Base-by-base conservation (phyloP, 805 yeast species). In the Candida fluviatilis region DNA sequence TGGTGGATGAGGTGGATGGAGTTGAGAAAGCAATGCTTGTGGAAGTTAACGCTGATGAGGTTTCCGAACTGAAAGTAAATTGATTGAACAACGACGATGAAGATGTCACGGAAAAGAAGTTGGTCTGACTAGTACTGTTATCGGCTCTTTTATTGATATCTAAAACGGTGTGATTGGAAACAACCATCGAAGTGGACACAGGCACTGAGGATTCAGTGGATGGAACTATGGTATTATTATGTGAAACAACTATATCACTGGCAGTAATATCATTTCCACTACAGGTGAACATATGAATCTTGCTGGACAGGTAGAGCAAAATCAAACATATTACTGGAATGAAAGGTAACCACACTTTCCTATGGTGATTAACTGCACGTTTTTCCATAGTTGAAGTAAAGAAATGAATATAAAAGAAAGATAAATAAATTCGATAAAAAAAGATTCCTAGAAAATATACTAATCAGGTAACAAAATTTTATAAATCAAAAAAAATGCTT, bases 1-100 rank as follows among this genome's bases (percentile, higher is more conserved):
- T 16, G 12, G 33, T 17, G 8, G 32, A 15, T 13, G 31, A 31
- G 3, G 31, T 12, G 4, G 29, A 15, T 21, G 27, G 13, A 24
- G 26, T 14, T 31, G 27, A 14, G 32, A 34, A 12, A 27, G 18
- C 13, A 36, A 31, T 14, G 24, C 29, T 12, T 11, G n/a, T n/a
- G n/a, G n/a, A n/a, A n/a, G n/a, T n/a, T n/a, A n/a, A n/a, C n/a
- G n/a, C n/a, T n/a, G n/a, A n/a, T n/a, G n/a, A 26, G 11, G 14
- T 26, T 12, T 26, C 30, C 6, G 30, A 26, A n/a, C 14, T 26
- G 16, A 26, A n/a, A 5, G 30, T 23, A 10, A 10, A 23, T 23
- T 23, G 26, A 23, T 23, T 23, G 26, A 23, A 10, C 12, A 12
- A 23, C 12, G 8, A 23, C 12, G 26, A 23, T 23, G 26, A 23